Conservation (phyloP, 257 asterid species). For the Euphrasia confusa region DNA sequence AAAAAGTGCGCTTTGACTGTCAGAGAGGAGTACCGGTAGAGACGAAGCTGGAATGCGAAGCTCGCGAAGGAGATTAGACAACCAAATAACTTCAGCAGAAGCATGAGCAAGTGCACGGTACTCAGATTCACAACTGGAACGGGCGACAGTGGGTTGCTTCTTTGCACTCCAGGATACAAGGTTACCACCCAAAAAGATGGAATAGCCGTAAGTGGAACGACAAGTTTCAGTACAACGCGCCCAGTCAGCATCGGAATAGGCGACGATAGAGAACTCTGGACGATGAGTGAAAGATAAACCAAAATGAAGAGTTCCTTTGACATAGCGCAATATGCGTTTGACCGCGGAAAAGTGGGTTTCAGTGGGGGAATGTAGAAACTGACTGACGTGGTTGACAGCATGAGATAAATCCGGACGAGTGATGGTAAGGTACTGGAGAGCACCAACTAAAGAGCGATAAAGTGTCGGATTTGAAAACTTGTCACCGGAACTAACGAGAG, state of each 20-base stretch:
- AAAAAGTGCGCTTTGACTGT: not conserved
- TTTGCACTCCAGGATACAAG: not conserved
- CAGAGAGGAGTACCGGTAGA: not conserved
- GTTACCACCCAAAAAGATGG: not conserved
- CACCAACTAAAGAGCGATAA: not conserved
- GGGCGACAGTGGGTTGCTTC: not conserved
- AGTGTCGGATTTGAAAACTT: not conserved
- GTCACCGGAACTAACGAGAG: not conserved
- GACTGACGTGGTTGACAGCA: not conserved
- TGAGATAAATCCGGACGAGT: not conserved
- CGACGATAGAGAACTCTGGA: too few relatives aligned
- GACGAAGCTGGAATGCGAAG: not conserved
- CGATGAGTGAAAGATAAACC: too few relatives aligned
- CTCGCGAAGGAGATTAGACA: not conserved
- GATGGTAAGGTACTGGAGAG: not conserved
- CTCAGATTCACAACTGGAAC: not conserved
- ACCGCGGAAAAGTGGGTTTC: not conserved
- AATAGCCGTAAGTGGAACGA: not conserved
- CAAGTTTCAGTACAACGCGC: not conserved
- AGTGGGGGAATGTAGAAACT: not conserved
- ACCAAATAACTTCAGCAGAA: not conserved
- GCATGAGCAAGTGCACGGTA: not conserved
- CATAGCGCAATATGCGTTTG: not conserved
- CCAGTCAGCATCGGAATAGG: not conserved
- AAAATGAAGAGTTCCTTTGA: too few relatives aligned